Conservation (phyloP, 768 basidiomycete species). For the Lactarius vividus region DNA sequence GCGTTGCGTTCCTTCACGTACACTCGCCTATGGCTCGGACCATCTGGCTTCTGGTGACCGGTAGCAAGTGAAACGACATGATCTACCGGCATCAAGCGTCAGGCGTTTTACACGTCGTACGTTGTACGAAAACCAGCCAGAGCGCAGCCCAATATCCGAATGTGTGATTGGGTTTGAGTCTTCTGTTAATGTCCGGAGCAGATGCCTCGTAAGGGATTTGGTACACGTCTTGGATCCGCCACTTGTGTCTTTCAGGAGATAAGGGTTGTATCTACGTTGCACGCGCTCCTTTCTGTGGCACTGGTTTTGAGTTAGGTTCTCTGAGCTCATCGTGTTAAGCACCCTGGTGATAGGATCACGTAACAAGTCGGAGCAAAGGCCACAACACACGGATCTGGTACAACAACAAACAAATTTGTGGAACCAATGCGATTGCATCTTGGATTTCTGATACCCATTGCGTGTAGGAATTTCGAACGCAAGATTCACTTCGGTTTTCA, state of each 20-base stretch:
- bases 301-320: constrained; percentile 29
- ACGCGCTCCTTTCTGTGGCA: constrained; percentile 28
- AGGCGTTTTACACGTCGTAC: constrained; percentile 6
- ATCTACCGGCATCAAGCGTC: constrained; percentile 38
- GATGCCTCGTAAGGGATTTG: constrained; percentile 50
- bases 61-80: constrained; percentile 60
- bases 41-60: constrained; percentile 36
- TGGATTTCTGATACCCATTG: constrained; percentile 2
- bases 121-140: constrained; percentile 43
- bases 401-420: constrained; percentile 3
- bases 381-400: background rate
- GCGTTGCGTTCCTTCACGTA: constrained; percentile 30
- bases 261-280: constrained; percentile 34
- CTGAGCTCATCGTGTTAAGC: constrained; percentile 30
- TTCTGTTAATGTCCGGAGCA: constrained; percentile 60
- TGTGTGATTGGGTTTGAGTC: constrained; percentile 78
- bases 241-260: constrained; percentile 29
- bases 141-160: constrained; percentile 57
- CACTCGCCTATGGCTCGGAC: constrained; percentile 27
- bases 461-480: background rate
- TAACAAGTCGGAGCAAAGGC: background rate
- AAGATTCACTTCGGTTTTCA: background rate
- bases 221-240: background rate
- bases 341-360: background rate
- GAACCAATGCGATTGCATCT: constrained; percentile 12